Evolutionary conservation across 1,284 basidiomycete genomes (phyloP), one percentile per base, ranked within the genome.

Genomic region (Cerrena zonata): DNA sequence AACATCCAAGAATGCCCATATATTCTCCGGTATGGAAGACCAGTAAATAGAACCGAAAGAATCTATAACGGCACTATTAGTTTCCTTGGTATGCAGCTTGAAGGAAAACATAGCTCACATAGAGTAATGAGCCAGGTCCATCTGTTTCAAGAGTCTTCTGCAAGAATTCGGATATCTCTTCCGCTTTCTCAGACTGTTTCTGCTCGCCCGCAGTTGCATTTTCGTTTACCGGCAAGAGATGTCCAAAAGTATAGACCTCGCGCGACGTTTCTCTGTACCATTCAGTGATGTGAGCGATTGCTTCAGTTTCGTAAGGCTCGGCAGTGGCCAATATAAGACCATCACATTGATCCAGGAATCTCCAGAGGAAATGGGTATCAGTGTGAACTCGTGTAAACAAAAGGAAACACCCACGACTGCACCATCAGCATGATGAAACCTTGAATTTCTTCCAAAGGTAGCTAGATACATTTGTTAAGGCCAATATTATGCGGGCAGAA

Each of bases 221-320:
- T 27, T 48, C 27, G 5, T 24, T 42, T 5, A 45, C 37, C 5
- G 22, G 22, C 25, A 42, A 5, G 3, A 58, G 44, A 15, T 57
- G 57, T 1, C 60, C 58, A 12, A 24, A 21, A 2, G 47, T 42
- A 23, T 53, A 55, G 13, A 51, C 52, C 7, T 26, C 21, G 5
- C 57, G 53, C 1, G 37, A 34, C 5, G 45, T 57, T 41, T 55
- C 51, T 2, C 12, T 43, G 21, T 45, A 58, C 53, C 55, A 58
- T 15, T 34, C 30, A 36, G 40, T 48, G 13, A 48, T 46, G 1
- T 51, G 56, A 1, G 50, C 50, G 4, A 57, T 46, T 15, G 54
- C 52, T 15, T 51, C 54, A 0, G 57, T 56, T 45, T 61, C 60
- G 21, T 56, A 60, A 1, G 49, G 41, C 25, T 56, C 55, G 0